phyloP scores from a whole-genome alignment of 2,329 filamentous ascomycete genomes.

The Ophiocordyceps sinensis region DNA sequence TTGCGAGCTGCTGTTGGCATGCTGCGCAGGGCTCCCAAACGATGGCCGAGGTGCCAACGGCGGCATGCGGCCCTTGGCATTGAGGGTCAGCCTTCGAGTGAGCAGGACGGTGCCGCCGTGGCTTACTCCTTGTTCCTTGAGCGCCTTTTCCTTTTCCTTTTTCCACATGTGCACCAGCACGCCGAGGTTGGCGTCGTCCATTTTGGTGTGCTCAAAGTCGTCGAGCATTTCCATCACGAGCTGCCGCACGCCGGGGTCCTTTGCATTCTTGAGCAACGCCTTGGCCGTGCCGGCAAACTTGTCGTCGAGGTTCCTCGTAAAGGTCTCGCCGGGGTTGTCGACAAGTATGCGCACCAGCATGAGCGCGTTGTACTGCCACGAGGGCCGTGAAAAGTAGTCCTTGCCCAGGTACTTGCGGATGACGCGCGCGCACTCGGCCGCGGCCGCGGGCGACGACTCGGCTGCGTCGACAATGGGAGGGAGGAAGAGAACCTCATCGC shows the following conservation, averaged over 20 bases:
- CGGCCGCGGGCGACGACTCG: constrained; percentile 80
- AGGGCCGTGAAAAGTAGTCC: constrained; percentile 49
- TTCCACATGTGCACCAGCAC: constrained; percentile 75
- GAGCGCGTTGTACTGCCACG: constrained; percentile 86
- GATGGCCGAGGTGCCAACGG: constrained; percentile 2
- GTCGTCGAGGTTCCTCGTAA: constrained; percentile 80
- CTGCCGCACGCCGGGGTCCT: constrained; percentile 66
- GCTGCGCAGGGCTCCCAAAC: constrained; percentile 1
- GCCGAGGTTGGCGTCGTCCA: constrained; percentile 57
- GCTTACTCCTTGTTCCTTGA: constrained; percentile 35
- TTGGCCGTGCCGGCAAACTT: constrained; percentile 69
- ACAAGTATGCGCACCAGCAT: constrained; percentile 88
- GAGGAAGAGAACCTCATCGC: constrained; percentile 82
- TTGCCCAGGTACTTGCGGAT: constrained; percentile 73
- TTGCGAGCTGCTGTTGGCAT: constrained; percentile 25
- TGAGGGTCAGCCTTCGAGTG: constrained; percentile 4
- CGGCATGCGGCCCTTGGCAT: constrained; percentile 9
- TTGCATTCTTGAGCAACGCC: constrained; percentile 54
- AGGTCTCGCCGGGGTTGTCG: constrained; percentile 81
- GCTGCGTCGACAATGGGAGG: constrained; percentile 88
- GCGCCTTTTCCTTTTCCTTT: constrained; percentile 62
- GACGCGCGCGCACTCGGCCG: constrained; percentile 62
- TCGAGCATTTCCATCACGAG: constrained; percentile 80
- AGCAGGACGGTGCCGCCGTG: not conserved
- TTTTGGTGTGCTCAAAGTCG: constrained; percentile 57